phyloP scores from a whole-genome alignment of 1,139 yeast species.

The Yamadazyma conglobata region DNA sequence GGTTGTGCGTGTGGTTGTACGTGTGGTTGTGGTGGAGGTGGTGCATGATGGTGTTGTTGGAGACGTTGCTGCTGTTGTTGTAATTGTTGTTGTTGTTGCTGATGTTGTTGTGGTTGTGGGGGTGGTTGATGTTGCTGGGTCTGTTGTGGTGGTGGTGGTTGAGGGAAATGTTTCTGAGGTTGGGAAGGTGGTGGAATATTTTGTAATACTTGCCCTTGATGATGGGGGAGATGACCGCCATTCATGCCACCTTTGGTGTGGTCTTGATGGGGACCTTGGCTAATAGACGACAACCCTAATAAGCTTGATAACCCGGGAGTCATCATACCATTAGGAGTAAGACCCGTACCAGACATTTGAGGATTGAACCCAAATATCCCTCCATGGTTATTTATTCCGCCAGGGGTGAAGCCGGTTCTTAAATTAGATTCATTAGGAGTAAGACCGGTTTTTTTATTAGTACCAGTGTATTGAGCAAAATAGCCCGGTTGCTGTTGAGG shows the following conservation, averaged over 20 bases:
- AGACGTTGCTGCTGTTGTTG: conserved; percentile 11
- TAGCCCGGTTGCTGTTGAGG: conserved; percentile 1
- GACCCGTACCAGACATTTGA: conserved; percentile 24
- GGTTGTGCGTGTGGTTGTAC: conserved; percentile 1
- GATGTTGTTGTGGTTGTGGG: conserved; percentile 22
- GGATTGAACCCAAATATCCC: conserved; percentile 33
- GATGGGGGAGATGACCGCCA: neutral
- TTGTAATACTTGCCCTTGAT: neutral
- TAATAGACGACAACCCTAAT: conserved; percentile 24
- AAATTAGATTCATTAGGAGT: conserved; percentile 69
- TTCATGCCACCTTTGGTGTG: conserved; percentile 3
- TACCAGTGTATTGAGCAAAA: conserved; percentile 7
- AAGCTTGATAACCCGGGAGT: conserved; percentile 46
- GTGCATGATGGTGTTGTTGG: conserved; percentile 26
- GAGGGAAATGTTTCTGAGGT: neutral
- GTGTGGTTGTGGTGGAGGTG: conserved; percentile 11
- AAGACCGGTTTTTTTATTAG: conserved; percentile 51
- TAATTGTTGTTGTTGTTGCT: conserved; percentile 14
- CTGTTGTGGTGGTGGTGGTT: too few relatives aligned
- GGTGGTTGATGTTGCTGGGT: conserved; percentile 17
- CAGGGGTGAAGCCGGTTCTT: conserved; percentile 62
- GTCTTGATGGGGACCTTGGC: conserved; percentile 1
- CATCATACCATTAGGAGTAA: conserved; percentile 45
- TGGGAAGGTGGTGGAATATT: conserved; percentile 1
- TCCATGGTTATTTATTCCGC: conserved; percentile 22